Percentiles rank a stretch among this genome's conserved stretches.
Conservation (phyloP, 192 early-diverging fungal genomes). For the Backusella tuberculispora region DNA sequence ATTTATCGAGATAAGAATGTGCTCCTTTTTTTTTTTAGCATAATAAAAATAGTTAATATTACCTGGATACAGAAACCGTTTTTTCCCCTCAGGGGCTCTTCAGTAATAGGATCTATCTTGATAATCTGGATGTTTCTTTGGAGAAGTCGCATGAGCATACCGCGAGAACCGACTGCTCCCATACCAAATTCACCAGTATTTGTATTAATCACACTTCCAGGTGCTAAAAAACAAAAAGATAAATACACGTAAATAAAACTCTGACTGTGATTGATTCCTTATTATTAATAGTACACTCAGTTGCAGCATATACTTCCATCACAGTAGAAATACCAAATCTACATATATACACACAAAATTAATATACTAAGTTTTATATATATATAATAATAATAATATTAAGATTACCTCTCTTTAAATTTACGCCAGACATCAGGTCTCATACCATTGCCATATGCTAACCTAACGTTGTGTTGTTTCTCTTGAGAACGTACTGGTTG, state of each 20-base stretch:
- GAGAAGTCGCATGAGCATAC: slow-evolving; percentile 37
- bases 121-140: slow-evolving; percentile 50
- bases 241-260: no score
- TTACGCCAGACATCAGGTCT: slow-evolving; percentile 66
- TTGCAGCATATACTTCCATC: slow-evolving; percentile 68
- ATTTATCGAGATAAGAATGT: neutral
- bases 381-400: neutral
- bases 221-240: slow-evolving; percentile 23
- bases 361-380: neutral
- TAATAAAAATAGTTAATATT: neutral
- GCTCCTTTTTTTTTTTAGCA: neutral
- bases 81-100: slow-evolving; percentile 53
- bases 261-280: no score
- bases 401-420: slow-evolving; percentile 50
- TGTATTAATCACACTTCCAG: slow-evolving; percentile 47
- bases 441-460: slow-evolving; percentile 72
- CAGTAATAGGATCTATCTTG: slow-evolving; percentile 59
- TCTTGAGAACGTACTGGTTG: slow-evolving; percentile 54
- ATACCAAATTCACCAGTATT: slow-evolving; percentile 50
- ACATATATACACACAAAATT: neutral
- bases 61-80: slow-evolving; percentile 57
- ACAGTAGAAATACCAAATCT: slow-evolving; percentile 62
- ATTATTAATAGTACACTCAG: slow-evolving; percentile 55
- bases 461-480: slow-evolving; percentile 53
- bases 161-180: slow-evolving; percentile 63